Conservation (phyloP, 2,329 filamentous ascomycete species). For the Botrytis galanthina region DNA sequence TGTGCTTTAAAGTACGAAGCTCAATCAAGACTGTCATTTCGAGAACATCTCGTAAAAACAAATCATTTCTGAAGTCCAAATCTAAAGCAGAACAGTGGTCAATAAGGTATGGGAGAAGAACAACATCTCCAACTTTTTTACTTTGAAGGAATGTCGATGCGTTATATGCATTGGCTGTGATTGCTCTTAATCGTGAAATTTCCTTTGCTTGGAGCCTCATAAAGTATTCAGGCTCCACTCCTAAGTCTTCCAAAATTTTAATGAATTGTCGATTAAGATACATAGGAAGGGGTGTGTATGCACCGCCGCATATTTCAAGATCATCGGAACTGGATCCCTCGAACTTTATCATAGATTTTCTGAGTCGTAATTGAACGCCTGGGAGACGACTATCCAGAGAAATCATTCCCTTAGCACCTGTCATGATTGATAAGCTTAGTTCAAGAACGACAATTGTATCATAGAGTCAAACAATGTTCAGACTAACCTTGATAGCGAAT, state of each 20-base stretch:
- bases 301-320: conserved; percentile 71
- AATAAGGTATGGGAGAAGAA: conserved; percentile 62
- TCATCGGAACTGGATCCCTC: conserved; percentile 51
- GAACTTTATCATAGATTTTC: conserved; percentile 81
- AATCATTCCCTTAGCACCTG: conserved; percentile 74
- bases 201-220: conserved; percentile 61
- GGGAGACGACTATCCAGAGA: conserved; percentile 61
- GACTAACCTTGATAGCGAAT: conserved; percentile 63
- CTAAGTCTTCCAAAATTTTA: conserved; percentile 82
- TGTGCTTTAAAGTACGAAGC: conserved; percentile 74
- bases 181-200: conserved; percentile 56
- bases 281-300: conserved; percentile 64
- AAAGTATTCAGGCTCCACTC: conserved; percentile 58
- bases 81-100: conserved; percentile 54
- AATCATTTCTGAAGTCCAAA: conserved; percentile 64
- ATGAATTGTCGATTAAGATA: conserved; percentile 78
- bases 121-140: conserved; percentile 58
- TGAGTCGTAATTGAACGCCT: conserved; percentile 59
- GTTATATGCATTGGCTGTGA: conserved; percentile 57
- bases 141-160: conserved; percentile 64
- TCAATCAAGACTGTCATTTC: conserved; percentile 69
- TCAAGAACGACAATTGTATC: background rate
- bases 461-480: background rate
- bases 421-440: background rate
- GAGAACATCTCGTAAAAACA: conserved; percentile 67